A percentile compares a stretch with the other conserved stretches of the same genome.
Conservation (phyloP, 768 basidiomycete genomes). For the Galerina marginata region DNA sequence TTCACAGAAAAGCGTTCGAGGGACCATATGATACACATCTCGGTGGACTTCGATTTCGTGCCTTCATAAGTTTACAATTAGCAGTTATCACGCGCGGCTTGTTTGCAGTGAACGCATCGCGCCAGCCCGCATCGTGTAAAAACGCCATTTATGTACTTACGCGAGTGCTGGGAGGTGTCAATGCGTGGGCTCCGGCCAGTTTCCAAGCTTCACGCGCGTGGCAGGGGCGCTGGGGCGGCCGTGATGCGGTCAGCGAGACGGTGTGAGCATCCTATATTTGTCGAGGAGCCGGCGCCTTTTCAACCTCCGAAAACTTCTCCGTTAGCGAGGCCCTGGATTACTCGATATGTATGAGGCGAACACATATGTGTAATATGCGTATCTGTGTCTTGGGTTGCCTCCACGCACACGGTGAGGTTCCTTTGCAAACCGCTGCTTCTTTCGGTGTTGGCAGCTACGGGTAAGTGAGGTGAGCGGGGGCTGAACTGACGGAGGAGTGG, state of each 20-base stretch:
- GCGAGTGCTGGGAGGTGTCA: too few species aligned
- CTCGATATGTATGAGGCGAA: neutral
- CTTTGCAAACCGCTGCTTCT: constrained; percentile 1
- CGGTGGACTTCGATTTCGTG: neutral
- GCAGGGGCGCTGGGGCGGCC: too few species aligned
- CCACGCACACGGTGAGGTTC: neutral
- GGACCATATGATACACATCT: constrained; percentile 1
- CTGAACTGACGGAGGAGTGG: constrained; percentile 1
- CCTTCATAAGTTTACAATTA: too few species aligned
- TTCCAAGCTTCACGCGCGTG: too few species aligned
- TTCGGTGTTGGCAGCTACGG: constrained; percentile 5
- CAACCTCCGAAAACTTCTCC: neutral
- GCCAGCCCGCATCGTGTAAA: too few species aligned
- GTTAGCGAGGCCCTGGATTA: neutral
- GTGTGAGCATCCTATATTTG: neutral
- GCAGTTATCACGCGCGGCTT: too few species aligned
- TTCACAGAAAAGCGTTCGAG: neutral
- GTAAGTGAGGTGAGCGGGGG: constrained; percentile 5
- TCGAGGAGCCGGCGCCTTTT: neutral
- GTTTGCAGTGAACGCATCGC: too few species aligned
- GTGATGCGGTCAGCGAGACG: too few species aligned
- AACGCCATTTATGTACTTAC: too few species aligned
- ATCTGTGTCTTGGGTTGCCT: neutral
- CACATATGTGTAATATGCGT: neutral
- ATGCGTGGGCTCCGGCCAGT: too few species aligned